These are phyloP conservation scores for Micractinium sp. DNA, from an alignment of 139 green algal species.

Conservation along the genomic window DNA sequence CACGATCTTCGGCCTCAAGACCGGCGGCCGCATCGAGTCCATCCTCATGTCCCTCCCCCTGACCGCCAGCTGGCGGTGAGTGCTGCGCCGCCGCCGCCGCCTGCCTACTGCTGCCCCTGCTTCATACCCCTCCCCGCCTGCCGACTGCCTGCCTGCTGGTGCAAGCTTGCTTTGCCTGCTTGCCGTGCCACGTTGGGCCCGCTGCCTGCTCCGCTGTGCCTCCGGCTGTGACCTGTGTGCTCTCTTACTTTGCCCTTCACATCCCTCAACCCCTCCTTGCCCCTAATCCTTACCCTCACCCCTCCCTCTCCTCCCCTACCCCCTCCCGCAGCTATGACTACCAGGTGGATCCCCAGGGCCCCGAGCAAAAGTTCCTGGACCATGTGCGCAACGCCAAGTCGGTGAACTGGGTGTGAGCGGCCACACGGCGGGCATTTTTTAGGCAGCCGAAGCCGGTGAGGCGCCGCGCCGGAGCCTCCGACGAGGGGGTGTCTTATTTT, in stretches of 20 bases:
- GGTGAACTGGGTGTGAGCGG: constrained; percentile 69
- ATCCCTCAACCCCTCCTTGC: neutral
- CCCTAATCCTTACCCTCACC: too few relatives aligned
- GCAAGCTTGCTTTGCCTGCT: neutral
- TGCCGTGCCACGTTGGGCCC: neutral
- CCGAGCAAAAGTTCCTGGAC: constrained; percentile 92
- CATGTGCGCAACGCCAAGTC: constrained; percentile 79
- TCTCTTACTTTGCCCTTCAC: neutral
- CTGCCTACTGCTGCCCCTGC: constrained; percentile 74
- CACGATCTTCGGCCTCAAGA: constrained; percentile 99
- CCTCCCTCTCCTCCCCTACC: constrained; percentile 82
- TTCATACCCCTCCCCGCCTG: constrained; percentile 72
- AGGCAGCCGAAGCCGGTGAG: too few relatives aligned
- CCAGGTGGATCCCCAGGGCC: constrained; percentile 68
- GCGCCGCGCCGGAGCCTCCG: too few relatives aligned
- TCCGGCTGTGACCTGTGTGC: constrained; percentile 8
- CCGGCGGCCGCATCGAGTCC: constrained; percentile 96
- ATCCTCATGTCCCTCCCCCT: constrained; percentile 92
- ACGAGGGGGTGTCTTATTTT: too few relatives aligned
- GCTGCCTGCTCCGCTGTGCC: neutral
- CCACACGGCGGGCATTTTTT: neutral
- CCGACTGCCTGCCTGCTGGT: neutral
- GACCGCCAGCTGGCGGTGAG: constrained; percentile 86
- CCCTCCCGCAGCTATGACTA: constrained; percentile 77
- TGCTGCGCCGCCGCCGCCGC: neutral